These are phyloP conservation scores for Calonectria multiphialidica DNA, from an alignment of 2,329 filamentous ascomycete species.

Conservation along the genomic window DNA sequence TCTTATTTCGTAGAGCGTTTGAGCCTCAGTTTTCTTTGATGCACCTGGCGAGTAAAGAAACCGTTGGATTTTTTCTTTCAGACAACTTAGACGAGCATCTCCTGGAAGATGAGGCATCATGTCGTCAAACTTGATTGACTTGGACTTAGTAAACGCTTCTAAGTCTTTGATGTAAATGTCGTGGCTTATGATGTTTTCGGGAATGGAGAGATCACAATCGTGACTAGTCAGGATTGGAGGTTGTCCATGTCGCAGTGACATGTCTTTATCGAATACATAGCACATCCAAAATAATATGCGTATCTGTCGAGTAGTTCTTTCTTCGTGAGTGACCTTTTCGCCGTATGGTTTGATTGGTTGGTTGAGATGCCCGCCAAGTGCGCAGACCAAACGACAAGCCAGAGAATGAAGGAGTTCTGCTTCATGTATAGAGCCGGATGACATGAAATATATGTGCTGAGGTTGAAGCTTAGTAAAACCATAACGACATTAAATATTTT, in stretches of 20 bases:
- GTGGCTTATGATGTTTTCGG: conserved; percentile 41
- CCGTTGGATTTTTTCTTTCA: conserved; percentile 63
- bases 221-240: conserved; percentile 62
- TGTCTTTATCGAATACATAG: conserved; percentile 68
- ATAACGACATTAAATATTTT: no score
- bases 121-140: background rate
- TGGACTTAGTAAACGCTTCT: background rate
- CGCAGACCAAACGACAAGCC: conserved; percentile 61
- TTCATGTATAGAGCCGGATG: conserved; percentile 60
- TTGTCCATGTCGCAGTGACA: conserved; percentile 64
- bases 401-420: conserved; percentile 58
- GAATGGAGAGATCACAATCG: conserved; percentile 45
- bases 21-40: conserved; percentile 63
- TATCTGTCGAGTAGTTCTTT: conserved; percentile 49
- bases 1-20: conserved; percentile 66
- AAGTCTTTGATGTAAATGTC: conserved; percentile 27
- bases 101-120: conserved; percentile 53
- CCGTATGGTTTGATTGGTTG: conserved; percentile 23
- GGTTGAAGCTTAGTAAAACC: background rate
- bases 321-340: conserved; percentile 28
- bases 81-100: conserved; percentile 61
- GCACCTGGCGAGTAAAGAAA: conserved; percentile 63
- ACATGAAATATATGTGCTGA: conserved; percentile 57
- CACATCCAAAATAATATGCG: conserved; percentile 66
- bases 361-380: conserved; percentile 59